Evolutionary conservation across 2,329 filamentous ascomycete genomes (phyloP).

Genomic region (Blumeria hordei): DNA sequence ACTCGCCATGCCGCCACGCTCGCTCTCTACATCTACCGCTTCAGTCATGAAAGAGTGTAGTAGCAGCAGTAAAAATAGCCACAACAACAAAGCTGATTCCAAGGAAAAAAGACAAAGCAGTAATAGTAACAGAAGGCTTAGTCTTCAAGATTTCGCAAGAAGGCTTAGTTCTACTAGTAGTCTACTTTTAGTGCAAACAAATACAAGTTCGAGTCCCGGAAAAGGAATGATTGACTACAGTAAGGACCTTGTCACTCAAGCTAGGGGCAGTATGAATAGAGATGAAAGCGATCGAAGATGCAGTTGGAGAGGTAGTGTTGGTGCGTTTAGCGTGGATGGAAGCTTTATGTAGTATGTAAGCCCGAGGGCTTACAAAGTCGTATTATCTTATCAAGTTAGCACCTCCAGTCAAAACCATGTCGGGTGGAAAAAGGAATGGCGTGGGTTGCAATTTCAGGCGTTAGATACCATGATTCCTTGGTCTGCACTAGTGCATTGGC

Average conservation of each 20-base stretch:
- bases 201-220: conserved; percentile 17
- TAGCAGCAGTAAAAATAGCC: conserved; percentile 5
- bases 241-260: conserved; percentile 1
- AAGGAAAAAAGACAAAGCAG: conserved; percentile 25
- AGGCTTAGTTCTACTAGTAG: conserved; percentile 35
- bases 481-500: too few relatives aligned
- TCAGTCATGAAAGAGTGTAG: conserved; percentile 7
- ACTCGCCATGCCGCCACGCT: conserved; percentile 10
- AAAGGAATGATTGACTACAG: conserved; percentile 10
- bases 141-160: conserved; percentile 36
- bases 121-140: conserved; percentile 31
- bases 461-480: background rate
- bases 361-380: background rate
- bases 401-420: background rate
- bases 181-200: conserved; percentile 32
- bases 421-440: background rate
- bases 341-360: conserved; percentile 23
- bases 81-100: conserved; percentile 4
- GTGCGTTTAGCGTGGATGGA: conserved; percentile 27
- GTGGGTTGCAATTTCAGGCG: background rate
- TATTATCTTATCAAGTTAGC: background rate
- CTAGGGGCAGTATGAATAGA: conserved; percentile 1
- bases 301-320: conserved; percentile 31
- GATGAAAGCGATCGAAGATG: conserved; percentile 19
- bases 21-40: conserved; percentile 9